Base-by-base conservation (phyloP, 768 basidiomycete species). In the Pleurotus tuber-regium region DNA sequence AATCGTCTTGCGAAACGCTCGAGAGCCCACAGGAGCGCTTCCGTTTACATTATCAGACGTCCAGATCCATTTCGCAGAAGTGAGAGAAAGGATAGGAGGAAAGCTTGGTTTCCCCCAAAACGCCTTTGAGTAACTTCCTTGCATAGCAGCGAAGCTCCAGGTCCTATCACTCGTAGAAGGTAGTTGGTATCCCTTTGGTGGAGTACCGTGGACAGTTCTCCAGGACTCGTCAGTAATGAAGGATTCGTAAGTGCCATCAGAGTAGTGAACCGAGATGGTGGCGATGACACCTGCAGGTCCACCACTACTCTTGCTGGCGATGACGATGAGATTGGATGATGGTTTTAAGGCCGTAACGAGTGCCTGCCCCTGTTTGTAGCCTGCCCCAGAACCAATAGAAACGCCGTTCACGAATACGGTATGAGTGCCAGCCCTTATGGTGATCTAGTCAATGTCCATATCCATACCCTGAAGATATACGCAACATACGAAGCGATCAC, bases 111-210 rank as follows among this genome's bases (percentile, higher is more conserved):
- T 60, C 3, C 40, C 50, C 66, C 66, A 65, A 25, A 18, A 16
- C 2, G 57, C 55, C 3, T 61, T 63, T 33, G 60, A 65, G 6
- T 19, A 29, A n/a, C 18, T 40, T 2, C 62, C 65, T 16, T 61
- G 43, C 4, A 52, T 42, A 6, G 47, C 53, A 4, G 65, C 62
- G 12, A 41, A 43, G 21, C 53, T 54, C 65, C 65, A 66, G 1
- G 42, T 36, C 0, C 58, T 52, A 41, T 68, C 65, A 29, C 63
- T 49, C 11, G 57, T 53, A 5, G 58, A 56, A 10, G 56, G 50
- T 2, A 48, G 51, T 46, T 64, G 51, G 41, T 60, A 68, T 7
- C 19, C 19, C 10, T 12, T 10, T 2, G 44, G 44, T 12, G 31
- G 29, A 2, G 26, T 30, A 8, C 26, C 44, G 10, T 19, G 11